Conservation (phyloP, 208 protist genomes). For the Angomonas ambiguus region DNA sequence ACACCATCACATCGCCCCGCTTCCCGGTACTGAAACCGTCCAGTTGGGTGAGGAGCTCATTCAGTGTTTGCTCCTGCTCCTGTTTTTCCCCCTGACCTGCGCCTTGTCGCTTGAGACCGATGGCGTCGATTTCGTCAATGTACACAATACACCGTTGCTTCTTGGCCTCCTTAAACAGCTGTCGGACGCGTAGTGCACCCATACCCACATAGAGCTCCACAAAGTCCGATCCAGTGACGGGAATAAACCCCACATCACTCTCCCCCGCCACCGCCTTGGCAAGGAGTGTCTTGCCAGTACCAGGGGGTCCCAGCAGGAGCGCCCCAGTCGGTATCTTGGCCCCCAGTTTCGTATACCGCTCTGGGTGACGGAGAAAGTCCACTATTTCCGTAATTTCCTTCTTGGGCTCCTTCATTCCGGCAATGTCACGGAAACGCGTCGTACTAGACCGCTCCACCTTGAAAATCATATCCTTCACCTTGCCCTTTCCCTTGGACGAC, state of each 20-base stretch:
- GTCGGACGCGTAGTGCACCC: slow-evolving; percentile 89
- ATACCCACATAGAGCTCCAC: slow-evolving; percentile 97
- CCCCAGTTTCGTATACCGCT: slow-evolving; percentile 68
- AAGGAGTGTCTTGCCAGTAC: slow-evolving; percentile 94
- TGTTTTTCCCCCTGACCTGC: slow-evolving; percentile 77
- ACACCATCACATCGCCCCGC: slow-evolving; percentile 87
- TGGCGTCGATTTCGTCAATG: slow-evolving; percentile 98
- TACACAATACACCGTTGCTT: slow-evolving; percentile 96
- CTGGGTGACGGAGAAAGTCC: slow-evolving; percentile 91
- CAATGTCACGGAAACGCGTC: slow-evolving; percentile 78
- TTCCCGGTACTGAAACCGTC: slow-evolving; percentile 90
- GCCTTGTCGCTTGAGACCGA: slow-evolving; percentile 83
- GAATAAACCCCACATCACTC: slow-evolving; percentile 90
- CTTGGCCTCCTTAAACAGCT: slow-evolving; percentile 92
- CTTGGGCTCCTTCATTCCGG: slow-evolving; percentile 95
- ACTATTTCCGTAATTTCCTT: slow-evolving; percentile 96
- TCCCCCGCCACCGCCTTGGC: slow-evolving; percentile 92
- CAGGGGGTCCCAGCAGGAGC: slow-evolving; percentile 89
- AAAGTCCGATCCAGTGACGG: slow-evolving; percentile 93
- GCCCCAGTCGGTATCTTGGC: slow-evolving; percentile 84
- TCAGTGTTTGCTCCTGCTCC: slow-evolving; percentile 96
- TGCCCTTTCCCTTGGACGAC: slow-evolving; percentile 39
- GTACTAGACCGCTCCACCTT: slow-evolving; percentile 40
- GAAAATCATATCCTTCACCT: slow-evolving; percentile 68
- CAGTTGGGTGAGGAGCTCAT: slow-evolving; percentile 96